phyloP scores from a whole-genome alignment of 1,284 basidiomycete genomes.

The Sporisorium iseilematis-ciliati region DNA sequence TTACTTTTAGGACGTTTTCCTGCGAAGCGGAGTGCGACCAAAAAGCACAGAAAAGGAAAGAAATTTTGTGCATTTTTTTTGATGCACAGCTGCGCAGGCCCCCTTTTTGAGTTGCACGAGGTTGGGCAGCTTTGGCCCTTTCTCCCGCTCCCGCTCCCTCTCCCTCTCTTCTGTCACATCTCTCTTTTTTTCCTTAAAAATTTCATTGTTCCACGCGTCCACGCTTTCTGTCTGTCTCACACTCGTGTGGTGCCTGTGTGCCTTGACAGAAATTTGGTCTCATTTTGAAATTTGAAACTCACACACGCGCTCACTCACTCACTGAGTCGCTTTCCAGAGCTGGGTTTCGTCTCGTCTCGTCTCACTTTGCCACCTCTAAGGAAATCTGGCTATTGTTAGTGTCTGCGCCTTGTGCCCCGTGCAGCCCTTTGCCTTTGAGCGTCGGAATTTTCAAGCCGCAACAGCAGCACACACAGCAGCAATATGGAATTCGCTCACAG shows the following conservation, averaged over 20 bases:
- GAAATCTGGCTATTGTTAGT: too few relatives aligned
- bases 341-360: slow-evolving; percentile 2
- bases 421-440: too few relatives aligned
- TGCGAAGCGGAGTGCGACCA: neutral
- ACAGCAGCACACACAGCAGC: too few relatives aligned
- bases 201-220: neutral
- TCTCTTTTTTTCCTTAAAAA: neutral
- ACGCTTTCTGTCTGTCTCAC: neutral
- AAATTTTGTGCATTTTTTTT: neutral
- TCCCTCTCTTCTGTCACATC: neutral
- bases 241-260: neutral
- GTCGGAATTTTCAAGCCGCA: too few relatives aligned
- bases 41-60: neutral
- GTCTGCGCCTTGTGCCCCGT: too few relatives aligned
- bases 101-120: slow-evolving; percentile 7
- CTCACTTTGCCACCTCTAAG: neutral
- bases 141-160: too few relatives aligned
- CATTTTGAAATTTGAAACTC: slow-evolving; percentile 3
- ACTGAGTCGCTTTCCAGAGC: neutral
- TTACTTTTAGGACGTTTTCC: slow-evolving; percentile 3
- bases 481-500: too few relatives aligned
- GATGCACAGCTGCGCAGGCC: neutral
- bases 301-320: neutral
- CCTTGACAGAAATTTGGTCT: neutral
- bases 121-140: neutral